Conservation (phyloP, 257 asterid species). For the Nicotiana obtusifolia region DNA sequence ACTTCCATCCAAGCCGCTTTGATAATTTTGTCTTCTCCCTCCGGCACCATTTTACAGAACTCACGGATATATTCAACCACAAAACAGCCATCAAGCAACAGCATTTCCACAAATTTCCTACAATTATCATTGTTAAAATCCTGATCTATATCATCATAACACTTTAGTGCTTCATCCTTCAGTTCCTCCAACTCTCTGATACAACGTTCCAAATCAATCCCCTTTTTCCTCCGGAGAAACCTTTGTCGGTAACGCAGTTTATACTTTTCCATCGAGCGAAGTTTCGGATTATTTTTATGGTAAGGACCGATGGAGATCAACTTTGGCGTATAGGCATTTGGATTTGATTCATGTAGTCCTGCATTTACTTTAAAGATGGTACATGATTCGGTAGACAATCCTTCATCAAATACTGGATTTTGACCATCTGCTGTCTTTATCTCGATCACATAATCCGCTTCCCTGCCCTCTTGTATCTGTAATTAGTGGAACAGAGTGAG, state of each 20-base stretch:
- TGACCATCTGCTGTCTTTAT: no score
- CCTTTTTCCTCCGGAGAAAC: neutral
- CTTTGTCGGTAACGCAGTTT: neutral
- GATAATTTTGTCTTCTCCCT: neutral
- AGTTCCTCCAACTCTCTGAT: neutral
- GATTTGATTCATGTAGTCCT: neutral
- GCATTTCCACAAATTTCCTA: neutral
- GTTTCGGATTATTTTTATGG: neutral
- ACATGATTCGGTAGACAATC: neutral
- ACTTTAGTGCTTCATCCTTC: neutral
- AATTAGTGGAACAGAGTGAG: no score
- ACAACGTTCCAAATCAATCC: neutral
- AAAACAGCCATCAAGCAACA: slow-evolving; percentile 19
- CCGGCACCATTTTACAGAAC: neutral
- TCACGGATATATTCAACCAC: slow-evolving; percentile 14
- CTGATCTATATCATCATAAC: neutral
- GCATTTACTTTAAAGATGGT: slow-evolving; percentile 15
- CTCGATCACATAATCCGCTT: no score
- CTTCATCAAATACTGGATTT: no score
- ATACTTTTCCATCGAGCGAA: neutral
- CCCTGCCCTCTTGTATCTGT: no score
- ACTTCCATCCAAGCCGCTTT: slow-evolving; percentile 8
- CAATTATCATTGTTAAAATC: no score
- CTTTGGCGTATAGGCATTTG: slow-evolving; percentile 6
- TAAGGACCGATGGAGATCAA: slow-evolving; percentile 22